Conservation (phyloP, 345 rosid genomes). For the Eutrema heterophyllum region DNA sequence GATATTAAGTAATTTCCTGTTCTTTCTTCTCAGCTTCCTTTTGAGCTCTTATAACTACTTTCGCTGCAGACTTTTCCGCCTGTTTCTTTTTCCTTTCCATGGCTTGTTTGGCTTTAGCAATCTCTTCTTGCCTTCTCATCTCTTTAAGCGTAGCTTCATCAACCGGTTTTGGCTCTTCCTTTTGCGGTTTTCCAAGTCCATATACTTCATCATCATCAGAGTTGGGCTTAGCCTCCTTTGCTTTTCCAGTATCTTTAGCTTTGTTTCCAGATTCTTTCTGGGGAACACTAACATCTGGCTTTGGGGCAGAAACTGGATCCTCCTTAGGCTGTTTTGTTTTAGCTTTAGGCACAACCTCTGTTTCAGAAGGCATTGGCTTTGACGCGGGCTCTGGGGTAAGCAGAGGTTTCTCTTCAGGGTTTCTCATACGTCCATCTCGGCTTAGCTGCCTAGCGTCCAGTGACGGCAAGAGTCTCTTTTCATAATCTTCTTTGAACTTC, state of each 20-base stretch:
- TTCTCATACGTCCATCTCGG: conserved; percentile 72
- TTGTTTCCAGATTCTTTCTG: conserved; percentile 3
- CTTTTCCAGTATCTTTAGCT: conserved; percentile 11
- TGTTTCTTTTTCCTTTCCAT: conserved; percentile 79
- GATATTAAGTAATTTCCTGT: conserved; percentile 45
- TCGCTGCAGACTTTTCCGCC: conserved; percentile 77
- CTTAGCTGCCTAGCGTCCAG: conserved; percentile 64
- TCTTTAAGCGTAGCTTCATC: conserved; percentile 68
- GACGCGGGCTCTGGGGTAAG: conserved; percentile 30
- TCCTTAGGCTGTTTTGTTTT: conserved; percentile 45
- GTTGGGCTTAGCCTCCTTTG: conserved; percentile 12
- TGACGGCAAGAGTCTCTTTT: conserved; percentile 59
- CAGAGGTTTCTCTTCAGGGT: conserved; percentile 73
- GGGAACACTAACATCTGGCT: conserved; percentile 30
- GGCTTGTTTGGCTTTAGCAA: conserved; percentile 68
- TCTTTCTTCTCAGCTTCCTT: conserved; percentile 85
- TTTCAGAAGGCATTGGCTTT: conserved; percentile 20
- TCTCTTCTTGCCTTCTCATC: conserved; percentile 72
- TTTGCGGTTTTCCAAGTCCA: conserved; percentile 28
- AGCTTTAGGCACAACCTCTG: conserved; percentile 40
- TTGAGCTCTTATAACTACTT: conserved; percentile 70
- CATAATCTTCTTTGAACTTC: conserved; percentile 69
- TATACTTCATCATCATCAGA: conserved; percentile 34
- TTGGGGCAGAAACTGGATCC: conserved; percentile 42
- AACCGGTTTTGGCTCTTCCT: conserved; percentile 31